phyloP scores from a whole-genome alignment of 108 stramenopile species.

The Stephanodiscus triporus region DNA sequence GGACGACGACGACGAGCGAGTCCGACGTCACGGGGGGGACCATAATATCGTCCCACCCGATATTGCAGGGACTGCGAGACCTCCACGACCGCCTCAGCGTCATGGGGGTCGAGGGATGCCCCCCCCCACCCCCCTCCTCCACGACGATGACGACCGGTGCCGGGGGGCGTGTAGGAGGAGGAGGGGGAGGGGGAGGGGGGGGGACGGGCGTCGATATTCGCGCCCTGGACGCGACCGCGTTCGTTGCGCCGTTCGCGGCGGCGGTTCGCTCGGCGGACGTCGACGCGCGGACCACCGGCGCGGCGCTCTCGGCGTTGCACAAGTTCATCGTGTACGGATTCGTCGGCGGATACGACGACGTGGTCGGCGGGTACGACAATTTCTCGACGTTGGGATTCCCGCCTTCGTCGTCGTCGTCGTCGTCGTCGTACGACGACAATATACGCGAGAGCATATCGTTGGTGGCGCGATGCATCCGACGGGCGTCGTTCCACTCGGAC shows the following conservation, averaged over 20 bases:
- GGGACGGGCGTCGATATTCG: not conserved
- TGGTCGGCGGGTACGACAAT: not conserved
- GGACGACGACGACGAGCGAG: not conserved
- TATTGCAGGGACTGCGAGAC: conserved; percentile 65
- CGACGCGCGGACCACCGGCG: conserved; percentile 69
- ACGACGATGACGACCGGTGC: no score
- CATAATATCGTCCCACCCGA: conserved; percentile 49
- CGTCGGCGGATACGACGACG: conserved; percentile 41
- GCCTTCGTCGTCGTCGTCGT: not conserved
- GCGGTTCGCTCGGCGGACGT: conserved; percentile 67
- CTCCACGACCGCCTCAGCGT: conserved; percentile 61
- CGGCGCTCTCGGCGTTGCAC: conserved; percentile 69
- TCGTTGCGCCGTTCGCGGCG: conserved; percentile 73
- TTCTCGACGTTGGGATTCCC: not conserved
- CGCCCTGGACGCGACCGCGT: conserved; percentile 49
- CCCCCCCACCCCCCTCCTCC: no score
- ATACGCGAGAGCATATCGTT: conserved; percentile 50
- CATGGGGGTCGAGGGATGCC: no score
- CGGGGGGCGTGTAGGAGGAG: not conserved
- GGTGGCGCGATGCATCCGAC: conserved; percentile 66
- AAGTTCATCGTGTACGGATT: conserved; percentile 85
- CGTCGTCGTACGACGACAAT: conserved; percentile 34
- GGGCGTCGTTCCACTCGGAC: conserved; percentile 73
- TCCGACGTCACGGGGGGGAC: not conserved
- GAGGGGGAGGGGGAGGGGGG: not conserved